Evolutionary conservation across 371 early-diverging fungal species (phyloP).

Genomic region (Parasitella parasitica): DNA sequence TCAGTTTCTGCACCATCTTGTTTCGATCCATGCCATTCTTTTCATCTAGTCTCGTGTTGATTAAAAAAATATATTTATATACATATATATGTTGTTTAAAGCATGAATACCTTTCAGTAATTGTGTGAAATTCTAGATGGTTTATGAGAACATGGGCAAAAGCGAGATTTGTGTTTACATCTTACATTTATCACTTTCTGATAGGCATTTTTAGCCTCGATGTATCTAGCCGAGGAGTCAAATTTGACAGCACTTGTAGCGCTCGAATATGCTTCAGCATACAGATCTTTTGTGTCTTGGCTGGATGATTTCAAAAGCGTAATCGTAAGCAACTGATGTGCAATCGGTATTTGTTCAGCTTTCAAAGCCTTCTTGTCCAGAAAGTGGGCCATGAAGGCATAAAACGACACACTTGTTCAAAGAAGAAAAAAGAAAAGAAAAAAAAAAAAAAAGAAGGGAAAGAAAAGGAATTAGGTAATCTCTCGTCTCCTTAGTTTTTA

Average conservation of each 20-base stretch:
- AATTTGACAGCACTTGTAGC: constrained; percentile 54
- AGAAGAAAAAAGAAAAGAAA: background rate
- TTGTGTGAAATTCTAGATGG: constrained; percentile 15
- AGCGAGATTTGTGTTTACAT: background rate
- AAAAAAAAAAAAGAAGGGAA: background rate
- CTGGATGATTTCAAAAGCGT: constrained; percentile 16
- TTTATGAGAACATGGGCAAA: too few relatives aligned
- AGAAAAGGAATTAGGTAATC: background rate
- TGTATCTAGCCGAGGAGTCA: constrained; percentile 46
- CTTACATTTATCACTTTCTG: constrained; percentile 51
- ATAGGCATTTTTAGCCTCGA: constrained; percentile 48
- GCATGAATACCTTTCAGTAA: constrained; percentile 12
- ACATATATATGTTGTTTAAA: background rate
- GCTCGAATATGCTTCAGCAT: constrained; percentile 45
- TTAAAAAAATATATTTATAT: too few relatives aligned
- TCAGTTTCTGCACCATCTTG: constrained; percentile 36
- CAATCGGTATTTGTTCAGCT: constrained; percentile 4
- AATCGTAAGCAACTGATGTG: background rate
- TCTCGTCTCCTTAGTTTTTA: too few relatives aligned
- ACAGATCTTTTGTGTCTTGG: constrained; percentile 22
- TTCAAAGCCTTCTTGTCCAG: constrained; percentile 1
- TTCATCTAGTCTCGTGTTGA: constrained; percentile 1
- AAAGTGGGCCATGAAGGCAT: constrained; percentile 21
- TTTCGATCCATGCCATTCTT: constrained; percentile 16
- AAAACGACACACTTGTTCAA: background rate